phyloP scores from a whole-genome alignment of 2,329 filamentous ascomycete genomes.

The Rutstroemia sp. region DNA sequence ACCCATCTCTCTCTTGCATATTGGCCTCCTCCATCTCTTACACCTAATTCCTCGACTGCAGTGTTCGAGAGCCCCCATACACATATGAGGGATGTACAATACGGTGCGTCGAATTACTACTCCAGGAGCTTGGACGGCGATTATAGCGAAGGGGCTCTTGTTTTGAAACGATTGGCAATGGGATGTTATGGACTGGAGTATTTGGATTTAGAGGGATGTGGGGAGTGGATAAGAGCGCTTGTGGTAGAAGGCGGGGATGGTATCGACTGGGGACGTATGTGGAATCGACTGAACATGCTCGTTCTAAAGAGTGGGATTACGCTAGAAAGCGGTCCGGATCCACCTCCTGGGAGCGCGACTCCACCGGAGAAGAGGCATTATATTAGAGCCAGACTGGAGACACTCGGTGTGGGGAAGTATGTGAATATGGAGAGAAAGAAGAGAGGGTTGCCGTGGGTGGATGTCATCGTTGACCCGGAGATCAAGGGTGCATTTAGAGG shows the following conservation, averaged over 20 bases:
- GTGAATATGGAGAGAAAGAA: not conserved
- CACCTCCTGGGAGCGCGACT: not conserved
- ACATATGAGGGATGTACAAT: conserved; percentile 37
- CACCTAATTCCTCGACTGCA: conserved; percentile 43
- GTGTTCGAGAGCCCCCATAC: conserved; percentile 36
- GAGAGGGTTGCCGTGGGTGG: not conserved
- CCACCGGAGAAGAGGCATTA: not conserved
- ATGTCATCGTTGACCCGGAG: not conserved
- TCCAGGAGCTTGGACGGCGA: conserved; percentile 51
- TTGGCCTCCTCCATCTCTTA: conserved; percentile 55
- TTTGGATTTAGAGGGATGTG: conserved; percentile 54
- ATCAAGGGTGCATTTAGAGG: not conserved
- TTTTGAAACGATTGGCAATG: conserved; percentile 47
- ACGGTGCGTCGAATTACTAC: conserved; percentile 49
- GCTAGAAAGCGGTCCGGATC: not conserved
- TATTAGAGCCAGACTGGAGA: not conserved
- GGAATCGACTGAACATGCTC: conserved; percentile 16
- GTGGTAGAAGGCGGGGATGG: conserved; percentile 4
- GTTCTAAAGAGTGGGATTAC: conserved; percentile 4
- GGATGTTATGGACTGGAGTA: conserved; percentile 51
- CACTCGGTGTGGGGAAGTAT: not conserved
- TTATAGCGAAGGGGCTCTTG: conserved; percentile 50
- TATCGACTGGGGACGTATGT: conserved; percentile 23
- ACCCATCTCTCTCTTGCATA: conserved; percentile 55
- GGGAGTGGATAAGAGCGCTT: conserved; percentile 38